Base-by-base conservation (phyloP, 495 filamentous ascomycete species). In the Tuber melanosporum region DNA sequence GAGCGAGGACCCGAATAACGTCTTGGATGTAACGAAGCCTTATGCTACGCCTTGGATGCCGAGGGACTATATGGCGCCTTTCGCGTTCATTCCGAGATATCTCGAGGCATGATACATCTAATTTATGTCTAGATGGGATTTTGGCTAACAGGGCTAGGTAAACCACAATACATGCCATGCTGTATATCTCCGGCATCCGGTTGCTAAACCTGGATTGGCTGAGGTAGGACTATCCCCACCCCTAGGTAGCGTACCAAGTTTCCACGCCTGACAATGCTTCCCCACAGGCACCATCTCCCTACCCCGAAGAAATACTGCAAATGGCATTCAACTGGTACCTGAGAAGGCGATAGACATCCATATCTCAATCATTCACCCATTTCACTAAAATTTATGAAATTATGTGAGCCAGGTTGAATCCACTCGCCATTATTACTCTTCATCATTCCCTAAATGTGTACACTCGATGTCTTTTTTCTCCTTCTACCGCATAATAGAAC, bases 131-230 rank as follows among this genome's bases (percentile, higher is more conserved):
- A 47, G 14, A 36, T 42, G 10, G 2, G 7, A 46, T 44, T 69
- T n/a, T 78, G 22, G 76, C 20, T 47, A 32, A 36, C 20, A 14
- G 41, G 19, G 26, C n/a, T 45, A 78, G 76, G 78, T 99, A 82
- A 97, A 98, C 87, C 94, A 95, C 83, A 94, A 92, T 81, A 92
- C 97, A 81, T 98, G 95, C 86, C 90, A 94, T 22, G 95, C 95
- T 32, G 95, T 99, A 62, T 99, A 98, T 85, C 85, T 99, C 77
- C 89, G 95, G 77, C 94, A 98, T 86, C 96, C 95, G 4, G 96
- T 98, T 71, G 96, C 93, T n/a, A 87, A 93, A 36, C 91, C 92
- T 15, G 94, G 96, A n/a, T 83, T 86, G 74, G 91, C 92, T 39
- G 95, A 99, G 85, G 94, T 82, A 76, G 32, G 73, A 32, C 26